Evolutionary conservation across 2,329 filamentous ascomycete genomes (phyloP), one percentile per base, ranked within the genome.

Genomic region (Diaporthe humulicola): DNA sequence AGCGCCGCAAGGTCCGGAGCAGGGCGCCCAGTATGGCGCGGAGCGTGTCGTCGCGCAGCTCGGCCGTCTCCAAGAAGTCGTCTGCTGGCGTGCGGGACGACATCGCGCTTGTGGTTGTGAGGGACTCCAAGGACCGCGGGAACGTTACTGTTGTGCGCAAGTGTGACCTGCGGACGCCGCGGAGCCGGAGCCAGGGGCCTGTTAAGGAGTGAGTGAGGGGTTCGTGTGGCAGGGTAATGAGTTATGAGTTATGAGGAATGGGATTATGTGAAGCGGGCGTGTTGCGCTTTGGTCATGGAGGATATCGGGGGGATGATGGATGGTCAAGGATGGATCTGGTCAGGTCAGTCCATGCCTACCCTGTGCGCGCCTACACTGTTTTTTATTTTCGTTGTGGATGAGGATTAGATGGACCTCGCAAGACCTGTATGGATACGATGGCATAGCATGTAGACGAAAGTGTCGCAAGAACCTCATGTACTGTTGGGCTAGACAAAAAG

Each of bases 21-120:
- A 56, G 75, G 48, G 75, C 75, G 69, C 75, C 75, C 14, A 74
- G 73, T 38, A 76, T 76, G 73, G 70, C 69, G 45, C 40, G 75
- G 22, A 76, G 75, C 38, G 64, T 74, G 38, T 76, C 75, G 38
- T 76, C 75, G 61, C 70, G 75, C 45, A 50, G 69, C 15, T 73
- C 75, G 61, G 60, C 74, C 4, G 33, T 64, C 19, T 52, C 73
- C 12, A 15, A 71, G 70, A 61, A 70, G 67, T 54, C 45, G 22
- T 28, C 64, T 4, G 45, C 45, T 0, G 64, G 64, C 2, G 64
- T 69, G 33, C 33, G 64, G 64, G 74, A 76, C n/a, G 75, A 76
- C 40, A 69, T 76, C 8, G 74, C 72, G 40, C 75, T 76, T 4
- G 75, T 76, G 48, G 56, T 76, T 33, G 75, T 76, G 14, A 71